These are phyloP conservation scores for Zygosaccharomyces bailii DNA, from an alignment of 805 yeast species.

Conservation along the genomic window DNA sequence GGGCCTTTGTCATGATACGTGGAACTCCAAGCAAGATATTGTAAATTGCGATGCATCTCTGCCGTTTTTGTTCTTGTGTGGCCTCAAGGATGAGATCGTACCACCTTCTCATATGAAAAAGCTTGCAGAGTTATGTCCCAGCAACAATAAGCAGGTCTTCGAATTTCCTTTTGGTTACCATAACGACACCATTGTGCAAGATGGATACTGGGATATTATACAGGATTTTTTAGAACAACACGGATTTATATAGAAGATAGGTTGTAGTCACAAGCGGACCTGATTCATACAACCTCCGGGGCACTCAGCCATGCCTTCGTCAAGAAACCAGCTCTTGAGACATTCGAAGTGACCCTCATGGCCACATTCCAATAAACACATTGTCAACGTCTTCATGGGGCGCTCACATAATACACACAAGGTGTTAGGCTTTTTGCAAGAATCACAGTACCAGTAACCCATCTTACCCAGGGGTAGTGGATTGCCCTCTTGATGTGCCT, in stretches of 20 bases:
- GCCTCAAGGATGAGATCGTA: constrained; percentile 80
- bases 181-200: constrained; percentile 76
- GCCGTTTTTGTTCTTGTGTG: constrained; percentile 71
- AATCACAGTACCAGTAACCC: constrained; percentile 85
- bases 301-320: constrained; percentile 62
- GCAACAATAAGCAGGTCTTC: constrained; percentile 49
- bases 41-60: constrained; percentile 46
- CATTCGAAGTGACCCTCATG: constrained; percentile 86
- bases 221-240: constrained; percentile 49
- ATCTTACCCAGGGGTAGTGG: constrained; percentile 39
- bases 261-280: constrained; percentile 4
- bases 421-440: constrained; percentile 56
- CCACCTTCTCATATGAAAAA: constrained; percentile 79
- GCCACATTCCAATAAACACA: constrained; percentile 67
- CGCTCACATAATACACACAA: constrained; percentile 76
- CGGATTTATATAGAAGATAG: constrained; percentile 23
- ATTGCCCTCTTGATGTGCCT: constrained; percentile 27
- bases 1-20: constrained; percentile 65
- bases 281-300: constrained; percentile 59
- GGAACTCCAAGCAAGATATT: constrained; percentile 74
- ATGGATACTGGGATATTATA: constrained; percentile 73
- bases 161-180: constrained; percentile 64
- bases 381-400: constrained; percentile 69
- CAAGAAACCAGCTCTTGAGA: constrained; percentile 70
- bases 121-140: constrained; percentile 51